Conservation (phyloP, 176 grass and related monocot species). For the Dactylis glomerata region DNA sequence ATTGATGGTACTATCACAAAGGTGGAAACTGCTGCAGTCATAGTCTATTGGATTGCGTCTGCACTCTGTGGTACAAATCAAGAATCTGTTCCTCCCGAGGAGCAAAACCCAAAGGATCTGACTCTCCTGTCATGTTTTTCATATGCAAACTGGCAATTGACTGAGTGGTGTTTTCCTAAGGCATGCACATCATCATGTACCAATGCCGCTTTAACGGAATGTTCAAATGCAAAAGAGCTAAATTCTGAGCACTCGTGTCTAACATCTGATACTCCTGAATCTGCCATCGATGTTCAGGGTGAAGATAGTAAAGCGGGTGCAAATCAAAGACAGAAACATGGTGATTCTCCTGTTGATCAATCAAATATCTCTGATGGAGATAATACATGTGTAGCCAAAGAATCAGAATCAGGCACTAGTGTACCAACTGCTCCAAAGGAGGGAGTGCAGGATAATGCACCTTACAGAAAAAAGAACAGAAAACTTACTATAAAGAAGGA, state of each 20-base stretch:
- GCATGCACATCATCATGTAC: constrained; percentile 22
- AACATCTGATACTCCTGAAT: constrained; percentile 33
- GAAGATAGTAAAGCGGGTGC: constrained; percentile 5
- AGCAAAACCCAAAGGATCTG: constrained; percentile 86
- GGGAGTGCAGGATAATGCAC: constrained; percentile 55
- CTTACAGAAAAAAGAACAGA: constrained; percentile 61
- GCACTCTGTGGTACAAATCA: constrained; percentile 61
- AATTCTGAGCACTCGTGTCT: constrained; percentile 28
- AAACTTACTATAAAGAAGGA: constrained; percentile 76
- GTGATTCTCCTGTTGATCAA: constrained; percentile 36
- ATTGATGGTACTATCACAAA: constrained; percentile 84
- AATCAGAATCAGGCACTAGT: constrained; percentile 35
- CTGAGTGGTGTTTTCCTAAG: constrained; percentile 78
- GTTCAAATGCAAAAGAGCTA: constrained; percentile 28
- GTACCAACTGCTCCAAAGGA: constrained; percentile 51
- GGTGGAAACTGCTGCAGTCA: constrained; percentile 73
- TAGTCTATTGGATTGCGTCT: constrained; percentile 88
- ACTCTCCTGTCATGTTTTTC: constrained; percentile 79
- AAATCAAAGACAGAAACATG: constrained; percentile 2
- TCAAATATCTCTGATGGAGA: constrained; percentile 39
- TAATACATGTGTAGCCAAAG: constrained; percentile 28
- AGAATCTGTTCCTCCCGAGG: constrained; percentile 51
- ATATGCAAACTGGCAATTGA: constrained; percentile 81
- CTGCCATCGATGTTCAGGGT: constrained; percentile 10
- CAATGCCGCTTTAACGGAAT: constrained; percentile 18